A percentile compares a stretch with the other conserved stretches of the same genome.
Evolutionary conservation across 495 filamentous ascomycete species (phyloP).

Genomic region (Aspergillus sclerotiicarbonarius): DNA sequence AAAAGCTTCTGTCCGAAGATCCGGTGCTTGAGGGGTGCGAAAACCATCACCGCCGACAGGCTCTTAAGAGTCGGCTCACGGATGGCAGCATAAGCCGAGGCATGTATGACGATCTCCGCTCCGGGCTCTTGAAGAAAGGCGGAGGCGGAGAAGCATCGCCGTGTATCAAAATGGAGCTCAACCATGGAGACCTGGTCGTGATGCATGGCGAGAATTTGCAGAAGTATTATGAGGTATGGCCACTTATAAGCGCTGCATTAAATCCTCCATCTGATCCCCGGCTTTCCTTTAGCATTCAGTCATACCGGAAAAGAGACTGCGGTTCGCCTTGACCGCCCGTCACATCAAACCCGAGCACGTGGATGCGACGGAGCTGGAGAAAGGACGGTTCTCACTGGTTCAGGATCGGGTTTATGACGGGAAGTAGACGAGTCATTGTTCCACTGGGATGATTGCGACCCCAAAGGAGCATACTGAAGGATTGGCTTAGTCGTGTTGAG

Average conservation of each 20-base stretch:
- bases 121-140: slow-evolving; percentile 8
- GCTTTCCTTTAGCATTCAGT: slow-evolving; percentile 56
- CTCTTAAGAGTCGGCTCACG: slow-evolving; percentile 32
- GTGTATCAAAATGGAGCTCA: slow-evolving; percentile 44
- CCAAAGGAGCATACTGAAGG: no score
- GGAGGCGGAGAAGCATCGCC: slow-evolving; percentile 18
- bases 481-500: no score
- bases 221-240: slow-evolving; percentile 65
- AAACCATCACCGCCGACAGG: slow-evolving; percentile 34
- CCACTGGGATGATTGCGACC: no score
- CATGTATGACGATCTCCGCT: slow-evolving; percentile 21
- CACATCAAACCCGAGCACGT: slow-evolving; percentile 32
- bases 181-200: slow-evolving; percentile 78
- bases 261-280: neutral
- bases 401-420: slow-evolving; percentile 36
- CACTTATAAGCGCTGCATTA: neutral
- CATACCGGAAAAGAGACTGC: slow-evolving; percentile 50
- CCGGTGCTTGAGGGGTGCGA: slow-evolving; percentile 37
- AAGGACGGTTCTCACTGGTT: slow-evolving; percentile 28
- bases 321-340: slow-evolving; percentile 60
- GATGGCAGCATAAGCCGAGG: slow-evolving; percentile 19
- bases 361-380: slow-evolving; percentile 16
- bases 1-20: slow-evolving; percentile 20
- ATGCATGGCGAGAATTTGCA: slow-evolving; percentile 79
- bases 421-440: slow-evolving; percentile 12